phyloP scores from a whole-genome alignment of 2,329 filamentous ascomycete species.

The Zarea fungicola region DNA sequence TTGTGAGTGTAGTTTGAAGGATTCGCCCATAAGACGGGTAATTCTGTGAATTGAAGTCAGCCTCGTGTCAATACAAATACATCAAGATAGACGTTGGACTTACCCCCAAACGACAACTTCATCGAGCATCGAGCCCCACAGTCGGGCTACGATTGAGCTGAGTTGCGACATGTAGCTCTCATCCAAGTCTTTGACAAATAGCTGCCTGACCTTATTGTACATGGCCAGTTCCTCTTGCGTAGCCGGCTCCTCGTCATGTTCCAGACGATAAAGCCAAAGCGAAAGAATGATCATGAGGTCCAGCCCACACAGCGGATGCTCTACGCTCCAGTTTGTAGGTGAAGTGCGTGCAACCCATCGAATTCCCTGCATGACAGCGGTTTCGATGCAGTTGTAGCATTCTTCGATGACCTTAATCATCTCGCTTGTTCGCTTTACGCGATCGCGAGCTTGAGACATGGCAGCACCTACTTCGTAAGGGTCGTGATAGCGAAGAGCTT shows the following conservation, averaged over 20 bases:
- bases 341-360: conserved; percentile 98
- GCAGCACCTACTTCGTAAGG: conserved; percentile 94
- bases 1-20: conserved; percentile 94
- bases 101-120: conserved; percentile 99
- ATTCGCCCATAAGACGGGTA: conserved; percentile 94
- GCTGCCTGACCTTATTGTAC: conserved; percentile 86
- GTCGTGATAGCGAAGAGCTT: conserved; percentile 93
- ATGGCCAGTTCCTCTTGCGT: conserved; percentile 78
- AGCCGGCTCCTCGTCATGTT: conserved; percentile 93
- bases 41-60: conserved; percentile 52
- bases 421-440: conserved; percentile 89
- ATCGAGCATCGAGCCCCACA: conserved; percentile 98
- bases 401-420: conserved; percentile 99
- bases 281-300: conserved; percentile 98
- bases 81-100: no score
- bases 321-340: conserved; percentile 97
- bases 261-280: conserved; percentile 96
- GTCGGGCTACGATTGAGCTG: conserved; percentile 88
- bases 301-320: conserved; percentile 93
- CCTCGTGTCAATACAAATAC: no score
- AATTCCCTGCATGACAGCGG: conserved; percentile 87
- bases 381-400: conserved; percentile 97
- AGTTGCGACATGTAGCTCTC: conserved; percentile 77
- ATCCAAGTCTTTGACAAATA: conserved; percentile 87
- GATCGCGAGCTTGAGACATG: conserved; percentile 91